phyloP scores from a whole-genome alignment of 2,329 filamentous ascomycete genomes.

The Teratosphaeriaceae sp. region DNA sequence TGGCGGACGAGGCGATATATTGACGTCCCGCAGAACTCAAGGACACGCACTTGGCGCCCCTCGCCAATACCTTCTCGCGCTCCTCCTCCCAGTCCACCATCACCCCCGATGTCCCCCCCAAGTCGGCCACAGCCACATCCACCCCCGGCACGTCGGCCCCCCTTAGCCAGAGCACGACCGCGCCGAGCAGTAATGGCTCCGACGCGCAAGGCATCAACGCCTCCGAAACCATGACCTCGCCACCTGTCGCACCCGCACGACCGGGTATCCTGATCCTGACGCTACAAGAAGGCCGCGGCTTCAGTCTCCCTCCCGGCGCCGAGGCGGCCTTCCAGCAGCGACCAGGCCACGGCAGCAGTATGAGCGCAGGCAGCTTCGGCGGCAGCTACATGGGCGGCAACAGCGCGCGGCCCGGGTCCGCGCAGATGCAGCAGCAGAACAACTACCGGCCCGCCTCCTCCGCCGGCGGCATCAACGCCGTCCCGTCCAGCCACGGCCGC shows the following conservation, averaged over 20 bases:
- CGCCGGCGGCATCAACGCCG: conserved; percentile 61
- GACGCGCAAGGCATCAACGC: conserved; percentile 67
- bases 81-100: conserved; percentile 91
- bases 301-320: conserved; percentile 86
- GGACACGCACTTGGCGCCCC: conserved; percentile 89
- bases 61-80: conserved; percentile 81
- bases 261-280: conserved; percentile 96
- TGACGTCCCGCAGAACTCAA: conserved; percentile 66
- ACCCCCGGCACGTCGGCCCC: conserved; percentile 19
- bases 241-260: conserved; percentile 65
- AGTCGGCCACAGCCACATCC: conserved; percentile 24
- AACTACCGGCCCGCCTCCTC: conserved; percentile 73
- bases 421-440: conserved; percentile 46
- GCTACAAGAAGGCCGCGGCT: conserved; percentile 84
- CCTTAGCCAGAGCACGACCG: conserved; percentile 15
- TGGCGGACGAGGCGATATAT: neutral
- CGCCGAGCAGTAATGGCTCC: conserved; percentile 52
- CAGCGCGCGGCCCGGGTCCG: conserved; percentile 56
- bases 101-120: conserved; percentile 45
- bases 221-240: conserved; percentile 72
- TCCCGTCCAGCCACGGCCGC: conserved; percentile 89
- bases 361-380: conserved; percentile 54
- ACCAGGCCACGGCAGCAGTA: conserved; percentile 65
- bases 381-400: conserved; percentile 49
- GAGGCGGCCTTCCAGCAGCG: conserved; percentile 67